These are phyloP conservation scores for Rhodofomes roseus DNA, from an alignment of 1,284 basidiomycete genomes.

Conservation along the genomic window DNA sequence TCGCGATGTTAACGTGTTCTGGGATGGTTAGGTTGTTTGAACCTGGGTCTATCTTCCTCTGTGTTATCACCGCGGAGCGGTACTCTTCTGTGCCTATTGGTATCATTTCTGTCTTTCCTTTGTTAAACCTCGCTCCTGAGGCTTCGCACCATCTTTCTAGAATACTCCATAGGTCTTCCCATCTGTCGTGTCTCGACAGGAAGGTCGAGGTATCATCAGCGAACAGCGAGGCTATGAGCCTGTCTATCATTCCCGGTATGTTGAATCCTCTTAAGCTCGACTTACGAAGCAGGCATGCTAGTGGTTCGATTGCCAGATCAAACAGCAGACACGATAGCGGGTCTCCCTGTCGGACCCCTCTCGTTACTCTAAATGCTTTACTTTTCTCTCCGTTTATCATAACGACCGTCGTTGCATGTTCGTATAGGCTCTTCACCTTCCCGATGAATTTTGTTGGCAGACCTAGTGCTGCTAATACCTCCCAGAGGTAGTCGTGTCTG, in stretches of 20 bases:
- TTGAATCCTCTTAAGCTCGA: slow-evolving; percentile 28
- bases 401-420: slow-evolving; percentile 10
- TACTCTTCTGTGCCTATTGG: slow-evolving; percentile 4
- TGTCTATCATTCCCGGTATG: slow-evolving; percentile 11
- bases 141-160: background rate
- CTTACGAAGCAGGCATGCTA: slow-evolving; percentile 24
- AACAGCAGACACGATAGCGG: slow-evolving; percentile 37
- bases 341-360: slow-evolving; percentile 32
- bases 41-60: too few species aligned
- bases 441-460: slow-evolving; percentile 19
- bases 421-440: background rate
- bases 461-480: slow-evolving; percentile 12
- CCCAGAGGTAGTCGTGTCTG: slow-evolving; percentile 28
- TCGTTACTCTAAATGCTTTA: slow-evolving; percentile 10
- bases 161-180: background rate
- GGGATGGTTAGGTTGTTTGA: background rate
- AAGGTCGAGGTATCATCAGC: slow-evolving; percentile 10
- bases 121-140: slow-evolving; percentile 5
- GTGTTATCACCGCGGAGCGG: background rate
- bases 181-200: slow-evolving; percentile 2
- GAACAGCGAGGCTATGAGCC: slow-evolving; percentile 4
- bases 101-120: slow-evolving; percentile 1
- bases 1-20: background rate
- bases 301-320: slow-evolving; percentile 26
- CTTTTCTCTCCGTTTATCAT: slow-evolving; percentile 27